Conservation (phyloP, 1,284 basidiomycete species). For the Tylopilus sp. region DNA sequence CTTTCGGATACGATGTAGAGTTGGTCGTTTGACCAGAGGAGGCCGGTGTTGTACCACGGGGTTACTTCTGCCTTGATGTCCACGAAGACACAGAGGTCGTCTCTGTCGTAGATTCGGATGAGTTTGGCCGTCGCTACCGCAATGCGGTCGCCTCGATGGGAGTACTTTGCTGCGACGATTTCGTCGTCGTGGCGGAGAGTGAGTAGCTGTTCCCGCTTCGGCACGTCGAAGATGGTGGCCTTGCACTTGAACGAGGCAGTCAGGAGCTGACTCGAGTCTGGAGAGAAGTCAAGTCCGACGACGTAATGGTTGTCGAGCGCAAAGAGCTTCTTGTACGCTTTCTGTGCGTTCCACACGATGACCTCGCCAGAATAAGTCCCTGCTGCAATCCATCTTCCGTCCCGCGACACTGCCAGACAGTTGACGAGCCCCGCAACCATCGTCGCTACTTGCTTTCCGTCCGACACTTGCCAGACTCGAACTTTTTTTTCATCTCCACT, state of each 20-base stretch:
- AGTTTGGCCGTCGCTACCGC: background rate
- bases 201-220: background rate
- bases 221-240: background rate
- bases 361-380: background rate
- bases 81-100: background rate
- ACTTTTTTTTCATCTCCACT: background rate
- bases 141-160: background rate
- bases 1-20: background rate
- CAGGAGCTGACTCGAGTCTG: background rate
- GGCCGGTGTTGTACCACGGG: slow-evolving; percentile 1
- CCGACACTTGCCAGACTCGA: background rate
- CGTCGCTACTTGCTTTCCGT: background rate
- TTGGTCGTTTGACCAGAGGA: slow-evolving; percentile 1
- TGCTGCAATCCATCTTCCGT: background rate
- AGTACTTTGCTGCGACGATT: slow-evolving; percentile 1
- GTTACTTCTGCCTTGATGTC: background rate
- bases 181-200: background rate
- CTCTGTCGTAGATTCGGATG: background rate
- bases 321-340: background rate
- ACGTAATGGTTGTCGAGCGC: background rate
- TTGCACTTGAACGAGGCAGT: background rate
- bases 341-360: background rate
- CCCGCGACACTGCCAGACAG: background rate
- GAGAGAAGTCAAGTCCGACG: slow-evolving; percentile 1
- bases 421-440: background rate